phyloP scores from a whole-genome alignment of 2,329 filamentous ascomycete species.

The Cladosporium velox region DNA sequence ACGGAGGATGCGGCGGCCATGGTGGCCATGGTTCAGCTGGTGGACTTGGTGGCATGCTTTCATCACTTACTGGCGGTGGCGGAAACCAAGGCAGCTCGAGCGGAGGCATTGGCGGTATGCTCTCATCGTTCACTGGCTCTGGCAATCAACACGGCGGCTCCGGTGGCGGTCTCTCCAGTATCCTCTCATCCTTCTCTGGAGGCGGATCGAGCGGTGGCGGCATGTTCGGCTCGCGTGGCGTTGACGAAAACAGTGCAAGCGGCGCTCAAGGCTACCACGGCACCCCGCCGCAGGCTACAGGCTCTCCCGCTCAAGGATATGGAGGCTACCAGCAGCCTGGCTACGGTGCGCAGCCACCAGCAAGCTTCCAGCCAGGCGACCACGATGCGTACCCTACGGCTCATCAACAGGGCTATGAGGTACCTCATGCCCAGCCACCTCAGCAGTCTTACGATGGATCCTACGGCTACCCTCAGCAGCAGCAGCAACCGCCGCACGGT shows the following conservation, averaged over 20 bases:
- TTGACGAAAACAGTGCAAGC: conserved; percentile 5
- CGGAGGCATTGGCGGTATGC: conserved; percentile 16
- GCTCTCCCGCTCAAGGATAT: conserved; percentile 11
- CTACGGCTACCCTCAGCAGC: conserved; percentile 33
- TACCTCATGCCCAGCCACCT: conserved; percentile 28
- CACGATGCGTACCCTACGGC: conserved; percentile 36
- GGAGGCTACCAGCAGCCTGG: conserved; percentile 16
- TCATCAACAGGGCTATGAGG: conserved; percentile 40
- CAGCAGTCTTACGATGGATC: conserved; percentile 13
- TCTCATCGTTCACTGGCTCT: conserved; percentile 7
- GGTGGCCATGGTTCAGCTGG: conserved; percentile 11
- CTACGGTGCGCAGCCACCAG: conserved; percentile 26
- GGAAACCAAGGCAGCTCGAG: conserved; percentile 17
- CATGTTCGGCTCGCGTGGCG: conserved; percentile 16
- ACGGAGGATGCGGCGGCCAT: background rate
- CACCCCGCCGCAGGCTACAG: conserved; percentile 9
- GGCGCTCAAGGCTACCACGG: conserved; percentile 8
- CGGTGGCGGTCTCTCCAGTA: conserved; percentile 10
- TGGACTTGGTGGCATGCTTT: conserved; percentile 11
- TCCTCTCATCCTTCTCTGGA: conserved; percentile 13
- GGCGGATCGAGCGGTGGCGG: conserved; percentile 13
- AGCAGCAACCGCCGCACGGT: conserved; percentile 24
- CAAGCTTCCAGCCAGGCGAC: conserved; percentile 33
- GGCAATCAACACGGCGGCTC: conserved; percentile 13
- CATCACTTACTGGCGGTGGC: background rate